Evolutionary conservation across 2,329 filamentous ascomycete species (phyloP).

Genomic region (Nothopassalora personata): DNA sequence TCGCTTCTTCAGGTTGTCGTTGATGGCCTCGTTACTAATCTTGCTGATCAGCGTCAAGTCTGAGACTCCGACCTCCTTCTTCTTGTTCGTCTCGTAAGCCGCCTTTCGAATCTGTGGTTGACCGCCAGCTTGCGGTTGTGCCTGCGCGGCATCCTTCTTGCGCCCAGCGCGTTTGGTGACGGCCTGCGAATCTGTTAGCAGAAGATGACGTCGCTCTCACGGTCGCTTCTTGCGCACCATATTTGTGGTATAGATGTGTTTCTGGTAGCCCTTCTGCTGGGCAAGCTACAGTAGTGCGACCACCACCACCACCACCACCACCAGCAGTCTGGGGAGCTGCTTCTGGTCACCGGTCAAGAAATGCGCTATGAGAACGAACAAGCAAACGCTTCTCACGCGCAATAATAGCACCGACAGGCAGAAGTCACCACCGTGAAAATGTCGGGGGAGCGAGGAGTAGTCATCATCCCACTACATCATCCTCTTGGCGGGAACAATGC

Average conservation of each 20-base stretch:
- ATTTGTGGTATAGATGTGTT: background rate
- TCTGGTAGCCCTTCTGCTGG: background rate
- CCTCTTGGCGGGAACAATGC: background rate
- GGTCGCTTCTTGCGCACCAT: background rate
- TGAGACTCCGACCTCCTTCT: constrained; percentile 98
- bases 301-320: too few species aligned
- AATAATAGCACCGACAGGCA: background rate
- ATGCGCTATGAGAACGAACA: background rate
- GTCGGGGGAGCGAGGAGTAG: background rate
- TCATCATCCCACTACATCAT: background rate
- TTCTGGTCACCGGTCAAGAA: background rate
- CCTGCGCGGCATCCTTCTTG: constrained; percentile 48
- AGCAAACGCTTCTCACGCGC: background rate
- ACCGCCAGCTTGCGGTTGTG: constrained; percentile 37
- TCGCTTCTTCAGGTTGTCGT: constrained; percentile 96
- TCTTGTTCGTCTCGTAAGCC: constrained; percentile 91
- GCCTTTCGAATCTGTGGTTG: constrained; percentile 84
- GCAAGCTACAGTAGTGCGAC: too few species aligned
- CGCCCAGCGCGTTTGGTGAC: constrained; percentile 55
- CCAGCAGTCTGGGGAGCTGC: background rate
- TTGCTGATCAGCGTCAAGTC: constrained; percentile 97
- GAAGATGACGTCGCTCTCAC: background rate
- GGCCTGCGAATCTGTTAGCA: constrained; percentile 35
- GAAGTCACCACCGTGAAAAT: background rate
- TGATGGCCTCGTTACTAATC: constrained; percentile 98